Base-by-base conservation (phyloP, 495 filamentous ascomycete genomes). In the Penicillium silybi region DNA sequence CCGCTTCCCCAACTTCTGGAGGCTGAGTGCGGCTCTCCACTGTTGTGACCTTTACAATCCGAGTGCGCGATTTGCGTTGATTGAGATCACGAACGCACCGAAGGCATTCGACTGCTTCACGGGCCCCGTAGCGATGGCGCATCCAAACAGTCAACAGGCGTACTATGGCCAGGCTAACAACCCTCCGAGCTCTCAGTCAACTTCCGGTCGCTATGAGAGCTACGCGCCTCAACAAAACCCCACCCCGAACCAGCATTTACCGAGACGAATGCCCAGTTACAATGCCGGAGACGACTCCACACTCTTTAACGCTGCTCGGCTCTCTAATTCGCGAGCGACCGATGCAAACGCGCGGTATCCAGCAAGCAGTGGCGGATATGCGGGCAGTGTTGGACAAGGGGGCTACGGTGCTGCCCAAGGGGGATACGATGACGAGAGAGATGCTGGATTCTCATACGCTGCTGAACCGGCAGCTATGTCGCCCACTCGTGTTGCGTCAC, bases 261-360 rank as follows among this genome's bases (percentile, higher is more conserved):
- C 80, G 27, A 77, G 85, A 51, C 82, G 84, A 46, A 77, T 77
- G 61, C 75, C 82, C 45, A 92, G 90, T 66, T 92, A 86, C 70
- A 85, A 91, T 63, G 83, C 77, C 58, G 90, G 87, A 54, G 88
- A 95, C 65, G 88, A 95, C 65, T 77, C 77, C 32, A 64, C 58
- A 19, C 75, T 81, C 54, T 73, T 80, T 59, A 74, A 76, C 34
- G 38, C 60, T 10, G 37, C 59, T 13, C 53, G 67, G 62, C 26
- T 59, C 41, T 58, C 67, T 54, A 61, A 67, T 57, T 45, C 63
- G 56, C 60, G 65, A 65, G 63, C 50, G 35, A 57, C 60, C 42
- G 66, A 63, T 37, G 40, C 51, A 22, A 68, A 66, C 50, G 50
- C 63, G 39, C 61, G 54, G 40, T 67, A 70, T 46, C 26, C 54